Evolutionary conservation across 805 yeast genomes (phyloP).

Genomic region (Yarrowia bubula): DNA sequence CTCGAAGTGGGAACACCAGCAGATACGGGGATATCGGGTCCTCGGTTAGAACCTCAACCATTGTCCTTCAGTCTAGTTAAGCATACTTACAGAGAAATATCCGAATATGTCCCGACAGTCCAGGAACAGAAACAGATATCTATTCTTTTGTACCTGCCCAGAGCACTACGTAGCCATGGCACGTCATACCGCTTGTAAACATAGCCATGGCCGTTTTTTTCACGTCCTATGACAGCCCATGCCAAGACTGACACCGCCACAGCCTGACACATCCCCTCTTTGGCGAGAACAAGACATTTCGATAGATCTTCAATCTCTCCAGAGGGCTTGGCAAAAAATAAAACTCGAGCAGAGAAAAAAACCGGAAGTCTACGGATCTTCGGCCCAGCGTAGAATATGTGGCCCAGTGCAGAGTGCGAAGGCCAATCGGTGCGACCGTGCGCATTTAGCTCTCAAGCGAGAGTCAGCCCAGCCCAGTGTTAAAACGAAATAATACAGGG

Average conservation of each 20-base stretch:
- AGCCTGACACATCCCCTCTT: slow-evolving; percentile 1
- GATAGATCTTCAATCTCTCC: slow-evolving; percentile 8
- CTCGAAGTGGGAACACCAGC: background rate
- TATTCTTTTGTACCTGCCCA: background rate
- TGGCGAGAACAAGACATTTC: background rate
- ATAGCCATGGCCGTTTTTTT: background rate
- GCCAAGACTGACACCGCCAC: slow-evolving; percentile 10
- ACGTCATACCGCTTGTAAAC: background rate
- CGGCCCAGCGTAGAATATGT: slow-evolving; percentile 5
- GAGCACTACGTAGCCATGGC: background rate
- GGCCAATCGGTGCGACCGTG: background rate
- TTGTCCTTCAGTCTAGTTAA: background rate
- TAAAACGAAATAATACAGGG: too few species aligned
- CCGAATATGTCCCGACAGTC: background rate
- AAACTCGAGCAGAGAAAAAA: background rate
- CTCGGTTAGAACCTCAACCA: background rate
- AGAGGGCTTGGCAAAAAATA: background rate
- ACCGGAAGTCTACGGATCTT: slow-evolving; percentile 8
- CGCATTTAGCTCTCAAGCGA: background rate
- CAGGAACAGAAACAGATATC: background rate
- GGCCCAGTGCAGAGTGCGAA: background rate
- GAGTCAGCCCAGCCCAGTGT: background rate
- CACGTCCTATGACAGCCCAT: background rate
- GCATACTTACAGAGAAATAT: background rate
- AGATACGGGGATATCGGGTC: background rate